phyloP scores from a whole-genome alignment of 2,329 filamentous ascomycete species.

The Cadophora malorum region DNA sequence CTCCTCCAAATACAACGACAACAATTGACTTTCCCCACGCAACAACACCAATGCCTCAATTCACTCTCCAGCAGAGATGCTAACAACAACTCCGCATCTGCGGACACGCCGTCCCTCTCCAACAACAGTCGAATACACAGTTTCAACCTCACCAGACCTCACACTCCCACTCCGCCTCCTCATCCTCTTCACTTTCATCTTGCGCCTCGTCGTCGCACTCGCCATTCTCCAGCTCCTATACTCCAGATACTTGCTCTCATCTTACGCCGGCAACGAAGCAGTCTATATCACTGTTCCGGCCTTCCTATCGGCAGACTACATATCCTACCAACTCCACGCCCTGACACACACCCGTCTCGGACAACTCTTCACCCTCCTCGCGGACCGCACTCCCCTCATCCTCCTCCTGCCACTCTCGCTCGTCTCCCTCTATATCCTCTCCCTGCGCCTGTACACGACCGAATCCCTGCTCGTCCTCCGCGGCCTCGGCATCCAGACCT shows the following conservation, averaged over 20 bases:
- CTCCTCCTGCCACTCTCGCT: conserved; percentile 50
- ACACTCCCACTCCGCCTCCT: conserved; percentile 56
- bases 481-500: conserved; percentile 89
- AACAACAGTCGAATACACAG: conserved; percentile 90
- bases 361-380: conserved; percentile 44
- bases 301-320: conserved; percentile 31
- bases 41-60: conserved; percentile 27
- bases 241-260: conserved; percentile 51
- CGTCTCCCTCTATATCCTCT: conserved; percentile 52
- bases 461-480: conserved; percentile 90
- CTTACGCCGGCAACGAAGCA: conserved; percentile 27
- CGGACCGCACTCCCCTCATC: conserved; percentile 48
- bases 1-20: conserved; percentile 10
- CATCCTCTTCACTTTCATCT: conserved; percentile 51
- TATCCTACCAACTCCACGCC: conserved; percentile 42
- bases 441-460: conserved; percentile 60
- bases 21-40: conserved; percentile 19
- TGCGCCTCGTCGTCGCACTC: conserved; percentile 50
- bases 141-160: conserved; percentile 75
- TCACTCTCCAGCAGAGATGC: conserved; percentile 54
- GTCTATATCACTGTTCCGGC: conserved; percentile 18
- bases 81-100: conserved; percentile 65
- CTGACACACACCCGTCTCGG: conserved; percentile 45
- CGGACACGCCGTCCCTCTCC: conserved; percentile 74
- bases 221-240: conserved; percentile 56